These are phyloP conservation scores for Bruguiera hainesii DNA, from an alignment of 441 rosid species.

Conservation along the genomic window DNA sequence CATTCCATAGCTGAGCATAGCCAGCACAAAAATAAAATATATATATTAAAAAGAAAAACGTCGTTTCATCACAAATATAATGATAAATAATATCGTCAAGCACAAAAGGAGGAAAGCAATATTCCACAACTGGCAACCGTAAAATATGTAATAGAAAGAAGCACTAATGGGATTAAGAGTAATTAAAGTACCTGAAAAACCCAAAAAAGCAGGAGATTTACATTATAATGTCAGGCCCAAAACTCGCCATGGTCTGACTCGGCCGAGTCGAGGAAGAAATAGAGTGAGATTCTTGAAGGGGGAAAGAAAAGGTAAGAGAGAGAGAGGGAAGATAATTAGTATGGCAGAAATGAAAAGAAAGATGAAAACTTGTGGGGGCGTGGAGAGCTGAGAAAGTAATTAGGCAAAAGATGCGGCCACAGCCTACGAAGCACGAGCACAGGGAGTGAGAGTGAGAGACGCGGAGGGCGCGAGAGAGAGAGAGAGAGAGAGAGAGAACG, in stretches of 20 bases:
- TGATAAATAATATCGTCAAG: neutral
- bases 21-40: neutral
- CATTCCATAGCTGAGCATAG: conserved; percentile 25
- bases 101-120: neutral
- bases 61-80: neutral
- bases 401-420: conserved; percentile 1
- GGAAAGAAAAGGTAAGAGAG: no score
- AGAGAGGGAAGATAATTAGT: neutral
- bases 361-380: neutral
- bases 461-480: no score
- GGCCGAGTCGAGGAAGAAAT: conserved; percentile 8
- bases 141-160: neutral
- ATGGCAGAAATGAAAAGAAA: neutral
- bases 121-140: neutral
- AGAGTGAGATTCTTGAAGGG: neutral
- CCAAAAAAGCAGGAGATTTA: conserved; percentile 4
- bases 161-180: neutral
- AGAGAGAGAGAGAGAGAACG: neutral
- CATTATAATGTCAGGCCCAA: neutral
- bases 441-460: no score
- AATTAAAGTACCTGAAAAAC: conserved; percentile 16
- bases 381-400: neutral
- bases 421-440: no score
- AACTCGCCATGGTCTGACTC: conserved; percentile 4
- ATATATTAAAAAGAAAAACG: no score